Evolutionary conservation across 495 filamentous ascomycete species (phyloP).

Genomic region (Cryomyces minteri): DNA sequence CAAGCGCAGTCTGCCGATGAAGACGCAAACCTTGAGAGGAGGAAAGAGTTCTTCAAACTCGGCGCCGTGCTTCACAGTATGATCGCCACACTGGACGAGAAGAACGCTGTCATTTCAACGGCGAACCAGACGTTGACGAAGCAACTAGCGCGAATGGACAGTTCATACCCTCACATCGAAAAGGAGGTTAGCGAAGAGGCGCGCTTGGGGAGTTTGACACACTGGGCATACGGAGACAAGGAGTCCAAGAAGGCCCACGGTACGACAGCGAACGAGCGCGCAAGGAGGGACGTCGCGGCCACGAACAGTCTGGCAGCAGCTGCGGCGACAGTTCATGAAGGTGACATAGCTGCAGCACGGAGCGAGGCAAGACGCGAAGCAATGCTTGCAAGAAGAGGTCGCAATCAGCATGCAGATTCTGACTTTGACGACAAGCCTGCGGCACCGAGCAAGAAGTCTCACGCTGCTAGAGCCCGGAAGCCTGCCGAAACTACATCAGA

Average conservation of each 20-base stretch:
- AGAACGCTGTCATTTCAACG: slow-evolving; percentile 84
- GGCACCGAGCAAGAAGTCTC: slow-evolving; percentile 34
- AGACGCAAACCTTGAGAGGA: slow-evolving; percentile 34
- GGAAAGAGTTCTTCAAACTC: slow-evolving; percentile 40
- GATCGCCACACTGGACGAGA: slow-evolving; percentile 78
- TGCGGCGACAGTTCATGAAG: slow-evolving; percentile 52
- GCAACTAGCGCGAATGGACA: slow-evolving; percentile 67
- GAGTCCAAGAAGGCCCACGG: slow-evolving; percentile 40
- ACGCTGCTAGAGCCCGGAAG: slow-evolving; percentile 43
- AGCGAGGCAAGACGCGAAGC: slow-evolving; percentile 72
- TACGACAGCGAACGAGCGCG: slow-evolving; percentile 40
- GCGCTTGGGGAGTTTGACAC: slow-evolving; percentile 70
- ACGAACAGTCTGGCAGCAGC: slow-evolving; percentile 45
- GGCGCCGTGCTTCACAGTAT: slow-evolving; percentile 34
- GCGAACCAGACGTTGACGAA: slow-evolving; percentile 77
- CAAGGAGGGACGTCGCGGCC: slow-evolving; percentile 57
- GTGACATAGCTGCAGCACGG: slow-evolving; percentile 53
- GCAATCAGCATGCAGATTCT: slow-evolving; percentile 40
- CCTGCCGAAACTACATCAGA: slow-evolving; percentile 9
- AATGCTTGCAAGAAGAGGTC: slow-evolving; percentile 29
- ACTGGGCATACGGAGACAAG: slow-evolving; percentile 94
- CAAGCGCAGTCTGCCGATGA: slow-evolving; percentile 11
- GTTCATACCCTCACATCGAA: slow-evolving; percentile 66
- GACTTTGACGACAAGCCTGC: slow-evolving; percentile 54
- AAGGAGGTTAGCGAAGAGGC: slow-evolving; percentile 87